Conservation (phyloP, 2,329 filamentous ascomycete species). For the Bipolaris cookei region DNA sequence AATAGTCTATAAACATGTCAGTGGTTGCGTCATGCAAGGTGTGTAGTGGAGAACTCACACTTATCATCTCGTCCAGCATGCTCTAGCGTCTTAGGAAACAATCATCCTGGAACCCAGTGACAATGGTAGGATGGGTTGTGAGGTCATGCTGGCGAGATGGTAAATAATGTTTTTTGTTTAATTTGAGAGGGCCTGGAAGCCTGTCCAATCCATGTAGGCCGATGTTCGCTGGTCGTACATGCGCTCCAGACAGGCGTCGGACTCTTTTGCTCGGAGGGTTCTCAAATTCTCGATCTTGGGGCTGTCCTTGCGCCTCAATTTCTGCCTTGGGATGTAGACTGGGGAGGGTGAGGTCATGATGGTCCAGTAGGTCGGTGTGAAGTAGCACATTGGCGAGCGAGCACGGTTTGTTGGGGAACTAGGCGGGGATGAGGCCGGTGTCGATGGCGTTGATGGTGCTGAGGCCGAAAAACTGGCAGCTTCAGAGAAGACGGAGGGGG, state of each 20-base stretch:
- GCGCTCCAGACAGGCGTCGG: constrained; percentile 42
- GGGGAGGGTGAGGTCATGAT: constrained; percentile 16
- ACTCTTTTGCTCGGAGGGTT: constrained; percentile 42
- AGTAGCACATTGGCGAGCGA: constrained; percentile 18
- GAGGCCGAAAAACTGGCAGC: constrained; percentile 20
- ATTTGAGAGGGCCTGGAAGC: constrained; percentile 20
- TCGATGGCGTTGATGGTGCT: constrained; percentile 21
- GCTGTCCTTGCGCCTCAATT: constrained; percentile 27
- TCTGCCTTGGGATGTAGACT: constrained; percentile 16
- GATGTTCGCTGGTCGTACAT: constrained; percentile 40
- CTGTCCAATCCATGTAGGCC: constrained; percentile 37
- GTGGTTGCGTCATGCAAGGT: not conserved
- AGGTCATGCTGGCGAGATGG: not conserved
- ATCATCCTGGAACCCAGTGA: not conserved
- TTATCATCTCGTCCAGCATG: not conserved
- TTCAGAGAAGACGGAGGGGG: constrained; percentile 25
- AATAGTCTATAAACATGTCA: constrained; percentile 5
- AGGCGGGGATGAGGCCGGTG: constrained; percentile 26
- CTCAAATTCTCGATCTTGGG: constrained; percentile 42
- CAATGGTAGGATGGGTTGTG: not conserved
- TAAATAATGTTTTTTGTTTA: not conserved
- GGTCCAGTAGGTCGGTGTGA: constrained; percentile 18
- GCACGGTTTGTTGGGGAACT: constrained; percentile 20
- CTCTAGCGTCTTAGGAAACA: not conserved
- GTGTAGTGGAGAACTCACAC: constrained; percentile 3